phyloP scores from a whole-genome alignment of 345 rosid species.

The Dovyalis caffra region DNA sequence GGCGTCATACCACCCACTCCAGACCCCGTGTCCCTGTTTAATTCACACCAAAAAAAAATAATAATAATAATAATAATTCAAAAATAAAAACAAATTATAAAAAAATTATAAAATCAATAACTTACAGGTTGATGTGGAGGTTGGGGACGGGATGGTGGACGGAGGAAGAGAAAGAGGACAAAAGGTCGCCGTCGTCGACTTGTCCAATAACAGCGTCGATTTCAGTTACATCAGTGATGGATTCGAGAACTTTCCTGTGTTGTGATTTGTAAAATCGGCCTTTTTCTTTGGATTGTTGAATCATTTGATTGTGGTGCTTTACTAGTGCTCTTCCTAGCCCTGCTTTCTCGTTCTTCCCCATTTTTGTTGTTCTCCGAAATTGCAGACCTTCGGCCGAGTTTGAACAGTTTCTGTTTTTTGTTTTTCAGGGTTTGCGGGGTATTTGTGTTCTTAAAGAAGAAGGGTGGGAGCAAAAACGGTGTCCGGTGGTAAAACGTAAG shows the following conservation, averaged over 20 bases:
- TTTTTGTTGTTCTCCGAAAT: conserved; percentile 3
- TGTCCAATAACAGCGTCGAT: conserved; percentile 82
- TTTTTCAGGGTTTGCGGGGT: too few species aligned
- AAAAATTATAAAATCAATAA: neutral
- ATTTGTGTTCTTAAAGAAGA: too few species aligned
- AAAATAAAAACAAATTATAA: neutral
- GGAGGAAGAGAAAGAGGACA: conserved; percentile 24
- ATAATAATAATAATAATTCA: too few species aligned
- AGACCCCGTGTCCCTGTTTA: conserved; percentile 56
- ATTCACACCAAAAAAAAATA: neutral
- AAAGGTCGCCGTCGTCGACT: conserved; percentile 62
- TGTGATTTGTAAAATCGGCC: conserved; percentile 53
- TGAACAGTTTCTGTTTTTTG: neutral
- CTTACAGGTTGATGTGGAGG: conserved; percentile 62
- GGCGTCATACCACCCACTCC: conserved; percentile 44
- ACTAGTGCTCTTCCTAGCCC: conserved; percentile 74
- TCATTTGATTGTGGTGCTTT: conserved; percentile 90
- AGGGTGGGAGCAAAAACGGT: too few species aligned
- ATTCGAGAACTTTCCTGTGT: conserved; percentile 74
- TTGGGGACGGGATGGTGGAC: conserved; percentile 39
- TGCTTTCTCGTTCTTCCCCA: conserved; percentile 86
- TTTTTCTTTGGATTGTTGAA: conserved; percentile 76
- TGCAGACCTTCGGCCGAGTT: neutral
- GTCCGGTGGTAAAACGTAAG: too few species aligned
- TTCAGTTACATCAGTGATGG: conserved; percentile 72